A percentile compares a stretch with the other conserved stretches of the same genome.
Evolutionary conservation across 139 green algal species (phyloP).

Genomic region (Coelastrella sp.): DNA sequence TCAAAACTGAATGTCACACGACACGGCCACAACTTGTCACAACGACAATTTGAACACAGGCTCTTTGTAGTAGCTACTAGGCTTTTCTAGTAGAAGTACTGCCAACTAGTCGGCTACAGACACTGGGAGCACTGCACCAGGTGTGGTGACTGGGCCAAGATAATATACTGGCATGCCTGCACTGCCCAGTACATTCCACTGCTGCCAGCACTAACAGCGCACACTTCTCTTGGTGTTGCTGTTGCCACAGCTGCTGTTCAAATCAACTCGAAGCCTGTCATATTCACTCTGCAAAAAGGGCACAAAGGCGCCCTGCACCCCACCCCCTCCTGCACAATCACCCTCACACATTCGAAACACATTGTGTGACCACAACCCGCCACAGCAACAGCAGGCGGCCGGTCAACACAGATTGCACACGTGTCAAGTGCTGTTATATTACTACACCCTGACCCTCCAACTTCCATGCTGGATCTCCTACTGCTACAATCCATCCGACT

Average conservation of each 20-base stretch:
- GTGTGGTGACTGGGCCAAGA: no score
- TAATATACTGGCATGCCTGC: no score
- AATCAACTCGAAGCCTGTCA: neutral
- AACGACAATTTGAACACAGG: no score
- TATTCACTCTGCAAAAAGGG: neutral
- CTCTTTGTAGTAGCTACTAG: no score
- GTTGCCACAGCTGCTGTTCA: neutral
- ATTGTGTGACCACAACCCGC: neutral
- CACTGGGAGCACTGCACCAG: no score
- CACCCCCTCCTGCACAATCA: constrained; percentile 8
- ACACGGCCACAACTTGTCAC: no score
- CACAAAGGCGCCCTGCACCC: constrained; percentile 10
- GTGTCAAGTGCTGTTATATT: neutral
- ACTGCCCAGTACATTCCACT: no score
- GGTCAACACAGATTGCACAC: constrained; percentile 10
- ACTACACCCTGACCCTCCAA: neutral
- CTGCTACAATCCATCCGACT: neutral
- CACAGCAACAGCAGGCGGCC: neutral
- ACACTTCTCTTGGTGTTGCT: neutral
- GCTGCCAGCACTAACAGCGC: no score
- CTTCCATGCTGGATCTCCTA: neutral
- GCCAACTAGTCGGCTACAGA: no score
- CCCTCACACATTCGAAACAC: neutral
- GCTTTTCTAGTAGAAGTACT: no score
- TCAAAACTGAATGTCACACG: no score